Evolutionary conservation across 2,329 filamentous ascomycete species (phyloP).

Genomic region (Decorospora gaudefroyi): DNA sequence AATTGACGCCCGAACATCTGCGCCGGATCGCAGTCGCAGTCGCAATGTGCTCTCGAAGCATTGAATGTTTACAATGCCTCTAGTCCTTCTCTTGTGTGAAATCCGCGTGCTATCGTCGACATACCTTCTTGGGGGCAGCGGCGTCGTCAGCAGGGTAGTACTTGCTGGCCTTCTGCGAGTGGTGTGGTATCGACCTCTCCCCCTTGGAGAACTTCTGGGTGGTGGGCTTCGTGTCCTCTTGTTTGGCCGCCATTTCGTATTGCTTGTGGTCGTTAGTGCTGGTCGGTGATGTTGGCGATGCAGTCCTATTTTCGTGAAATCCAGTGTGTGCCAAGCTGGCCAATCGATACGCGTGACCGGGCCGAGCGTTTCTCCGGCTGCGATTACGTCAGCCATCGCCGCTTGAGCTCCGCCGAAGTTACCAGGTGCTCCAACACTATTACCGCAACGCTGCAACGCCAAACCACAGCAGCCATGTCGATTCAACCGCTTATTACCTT

Average conservation of each 20-base stretch:
- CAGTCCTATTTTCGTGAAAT: conserved; percentile 16
- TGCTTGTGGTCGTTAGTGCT: conserved; percentile 50
- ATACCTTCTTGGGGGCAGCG: conserved; percentile 88
- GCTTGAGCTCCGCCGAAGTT: conserved; percentile 24
- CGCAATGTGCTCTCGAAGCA: conserved; percentile 10
- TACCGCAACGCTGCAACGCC: conserved; percentile 18
- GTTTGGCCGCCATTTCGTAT: conserved; percentile 68
- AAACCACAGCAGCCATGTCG: conserved; percentile 64
- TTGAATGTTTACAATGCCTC: conserved; percentile 4
- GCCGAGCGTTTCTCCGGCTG: conserved; percentile 16
- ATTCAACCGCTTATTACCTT: conserved; percentile 88
- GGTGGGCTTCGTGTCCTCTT: conserved; percentile 44
- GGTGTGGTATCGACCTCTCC: conserved; percentile 85
- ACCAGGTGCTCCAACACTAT: conserved; percentile 15
- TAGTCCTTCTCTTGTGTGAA: conserved; percentile 22
- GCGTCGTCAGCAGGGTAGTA: conserved; percentile 98
- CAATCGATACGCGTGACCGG: conserved; percentile 19
- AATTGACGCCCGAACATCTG: conserved; percentile 8
- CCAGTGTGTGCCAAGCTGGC: conserved; percentile 21
- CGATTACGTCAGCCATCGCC: conserved; percentile 14
- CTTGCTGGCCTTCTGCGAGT: conserved; percentile 92
- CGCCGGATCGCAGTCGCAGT: conserved; percentile 5
- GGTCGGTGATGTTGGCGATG: conserved; percentile 24
- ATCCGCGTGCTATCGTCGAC: conserved; percentile 51
- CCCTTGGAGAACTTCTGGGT: conserved; percentile 98